A percentile compares a stretch with the other conserved stretches of the same genome.
These are phyloP conservation scores for Deakozyma indianensis DNA, from an alignment of 805 yeast genomes.

Conservation along the genomic window DNA sequence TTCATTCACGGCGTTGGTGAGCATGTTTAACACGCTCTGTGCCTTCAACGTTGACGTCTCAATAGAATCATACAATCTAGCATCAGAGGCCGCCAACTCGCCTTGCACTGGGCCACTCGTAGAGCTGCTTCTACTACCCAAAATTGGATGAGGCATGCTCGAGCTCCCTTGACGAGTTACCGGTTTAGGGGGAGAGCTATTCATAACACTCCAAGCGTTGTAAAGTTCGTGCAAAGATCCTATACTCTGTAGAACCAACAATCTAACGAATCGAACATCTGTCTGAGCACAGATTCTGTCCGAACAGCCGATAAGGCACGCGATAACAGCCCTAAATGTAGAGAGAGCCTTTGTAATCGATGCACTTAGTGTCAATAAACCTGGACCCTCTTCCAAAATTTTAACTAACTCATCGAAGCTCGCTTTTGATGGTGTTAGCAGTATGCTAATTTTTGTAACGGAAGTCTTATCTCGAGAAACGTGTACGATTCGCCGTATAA, in stretches of 20 bases:
- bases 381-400: neutral
- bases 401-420: neutral
- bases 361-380: neutral
- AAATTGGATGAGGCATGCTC: constrained; percentile 24
- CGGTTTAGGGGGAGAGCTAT: constrained; percentile 56
- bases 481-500: neutral
- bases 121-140: constrained; percentile 9
- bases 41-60: constrained; percentile 25
- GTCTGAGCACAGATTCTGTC: neutral
- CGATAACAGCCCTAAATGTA: neutral
- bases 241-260: constrained; percentile 44
- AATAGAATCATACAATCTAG: neutral
- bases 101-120: constrained; percentile 13
- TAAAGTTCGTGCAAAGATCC: constrained; percentile 53
- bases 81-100: constrained; percentile 11
- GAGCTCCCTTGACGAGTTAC: constrained; percentile 46
- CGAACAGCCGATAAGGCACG: neutral
- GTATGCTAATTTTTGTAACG: neutral
- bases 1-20: constrained; percentile 30
- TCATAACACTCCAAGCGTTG: constrained; percentile 46
- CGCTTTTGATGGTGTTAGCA: neutral
- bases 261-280: constrained; percentile 51
- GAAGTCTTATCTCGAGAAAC: neutral
- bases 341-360: neutral
- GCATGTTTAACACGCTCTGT: constrained; percentile 60